A percentile compares a stretch with the other conserved stretches of the same genome.
phyloP scores from a whole-genome alignment of 179 eudicot genomes.

The Dionaea muscipula region DNA sequence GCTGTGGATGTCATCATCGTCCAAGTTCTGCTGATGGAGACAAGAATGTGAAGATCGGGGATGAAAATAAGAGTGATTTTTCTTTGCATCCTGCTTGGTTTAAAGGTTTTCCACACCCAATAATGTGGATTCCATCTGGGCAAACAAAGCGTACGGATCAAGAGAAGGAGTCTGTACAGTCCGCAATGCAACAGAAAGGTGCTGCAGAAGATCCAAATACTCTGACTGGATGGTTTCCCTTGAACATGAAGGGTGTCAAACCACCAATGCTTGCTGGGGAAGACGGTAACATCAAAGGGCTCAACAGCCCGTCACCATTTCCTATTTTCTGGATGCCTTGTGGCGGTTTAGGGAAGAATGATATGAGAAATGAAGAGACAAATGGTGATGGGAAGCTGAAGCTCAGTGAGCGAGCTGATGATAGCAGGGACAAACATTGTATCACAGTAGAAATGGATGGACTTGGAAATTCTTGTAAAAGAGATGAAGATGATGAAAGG shows the following conservation, averaged over 20 bases:
- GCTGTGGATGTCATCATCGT: conserved; percentile 49
- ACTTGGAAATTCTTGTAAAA: conserved; percentile 1
- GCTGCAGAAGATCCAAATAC: conserved; percentile 13
- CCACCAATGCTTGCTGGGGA: conserved; percentile 22
- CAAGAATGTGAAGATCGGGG: conserved; percentile 35
- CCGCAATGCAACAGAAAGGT: conserved; percentile 12
- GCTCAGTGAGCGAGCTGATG: conserved; percentile 9
- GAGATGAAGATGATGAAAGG: neutral
- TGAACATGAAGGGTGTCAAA: conserved; percentile 18
- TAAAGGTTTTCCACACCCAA: conserved; percentile 21
- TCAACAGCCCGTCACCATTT: conserved; percentile 21
- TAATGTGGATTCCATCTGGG: conserved; percentile 43
- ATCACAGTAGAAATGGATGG: neutral
- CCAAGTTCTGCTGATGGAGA: conserved; percentile 18
- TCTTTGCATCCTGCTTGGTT: conserved; percentile 26
- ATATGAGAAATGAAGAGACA: neutral
- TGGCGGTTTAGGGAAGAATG: conserved; percentile 13
- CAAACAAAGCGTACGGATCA: conserved; percentile 19
- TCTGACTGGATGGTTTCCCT: conserved; percentile 29
- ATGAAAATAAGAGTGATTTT: conserved; percentile 19
- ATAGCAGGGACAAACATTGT: conserved; percentile 4
- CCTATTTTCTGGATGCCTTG: conserved; percentile 52
- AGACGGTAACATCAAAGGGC: conserved; percentile 14
- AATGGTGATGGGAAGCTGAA: neutral
- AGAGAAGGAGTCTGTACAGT: conserved; percentile 10